Base-by-base conservation (phyloP, 768 basidiomycete genomes). In the Amanita pseudoporphyria region DNA sequence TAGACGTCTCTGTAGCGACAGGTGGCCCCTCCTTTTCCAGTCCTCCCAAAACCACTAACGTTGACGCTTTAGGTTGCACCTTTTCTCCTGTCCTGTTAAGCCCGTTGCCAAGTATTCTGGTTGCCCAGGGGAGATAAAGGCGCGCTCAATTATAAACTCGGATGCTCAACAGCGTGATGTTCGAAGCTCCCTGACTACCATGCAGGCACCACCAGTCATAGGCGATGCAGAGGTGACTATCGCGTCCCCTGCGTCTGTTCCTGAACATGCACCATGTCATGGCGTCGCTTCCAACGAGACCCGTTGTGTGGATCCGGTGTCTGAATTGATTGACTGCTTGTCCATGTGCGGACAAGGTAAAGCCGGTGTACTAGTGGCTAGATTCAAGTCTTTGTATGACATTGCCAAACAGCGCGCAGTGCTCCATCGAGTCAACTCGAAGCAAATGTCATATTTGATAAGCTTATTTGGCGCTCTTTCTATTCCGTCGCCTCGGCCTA, bases 381-480 rank as follows among this genome's bases (percentile, higher is more conserved):
- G 54, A 9, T 53, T 78, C 33, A 66, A 65, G 53, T 62, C 62
- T 18, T 62, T 76, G 28, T 79, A 75, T 54, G 52, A 58, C 41
- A 57, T 59, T 0, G 57, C 64, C 19, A 70, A 69, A 57, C 59
- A 65, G 2, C 61, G 60, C 21, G 53, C 51, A 12, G 65, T 67
- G 21, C 65, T 71, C 12, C 48, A 49, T n/a, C 58, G 60, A 21
- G 61, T 79, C 16, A 62, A 58, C 35, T 47, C 63, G 9, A 54
- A 53, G 41, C 66, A 74, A 42, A 60, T 76, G 32, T 67, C 67
- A 38, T 56, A 64, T 31, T 57, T 81, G 3, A 70, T 79, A 19
- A 62, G 64, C 50, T 60, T 81, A 14, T 70, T 79, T 54, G 79
- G 78, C 9, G 64, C 76, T 2, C 59, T 79, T 9, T 79, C 77